These are phyloP conservation scores for Syncephalastrum contaminatum DNA, from an alignment of 371 early-diverging fungal species.

Conservation along the genomic window DNA sequence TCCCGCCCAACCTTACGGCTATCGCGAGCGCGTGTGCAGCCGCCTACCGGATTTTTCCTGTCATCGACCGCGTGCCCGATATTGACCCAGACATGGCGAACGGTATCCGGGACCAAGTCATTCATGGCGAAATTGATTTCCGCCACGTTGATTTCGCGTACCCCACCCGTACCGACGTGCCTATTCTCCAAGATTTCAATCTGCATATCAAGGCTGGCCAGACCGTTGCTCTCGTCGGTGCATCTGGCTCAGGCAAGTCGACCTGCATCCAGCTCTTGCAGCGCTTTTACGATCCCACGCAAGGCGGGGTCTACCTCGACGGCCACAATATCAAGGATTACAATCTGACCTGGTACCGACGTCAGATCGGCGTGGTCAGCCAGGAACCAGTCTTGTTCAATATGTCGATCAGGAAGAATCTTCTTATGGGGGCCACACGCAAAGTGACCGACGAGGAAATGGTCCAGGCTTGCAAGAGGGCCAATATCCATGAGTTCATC, in stretches of 20 bases:
- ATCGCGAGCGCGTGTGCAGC: constrained; percentile 65
- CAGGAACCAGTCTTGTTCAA: constrained; percentile 88
- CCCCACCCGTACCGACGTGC: constrained; percentile 75
- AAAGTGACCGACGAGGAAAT: constrained; percentile 55
- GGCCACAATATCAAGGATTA: constrained; percentile 60
- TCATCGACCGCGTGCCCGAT: constrained; percentile 60
- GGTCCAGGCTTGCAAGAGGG: constrained; percentile 53
- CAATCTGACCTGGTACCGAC: constrained; percentile 58
- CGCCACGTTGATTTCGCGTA: constrained; percentile 62
- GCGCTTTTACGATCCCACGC: constrained; percentile 79
- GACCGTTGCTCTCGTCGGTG: constrained; percentile 82
- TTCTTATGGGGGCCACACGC: constrained; percentile 61
- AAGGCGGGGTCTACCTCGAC: constrained; percentile 65
- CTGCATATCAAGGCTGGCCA: constrained; percentile 70
- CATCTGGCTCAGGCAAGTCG: constrained; percentile 83
- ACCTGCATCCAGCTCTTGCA: constrained; percentile 82
- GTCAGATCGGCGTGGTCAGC: constrained; percentile 77
- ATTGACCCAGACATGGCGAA: constrained; percentile 65
- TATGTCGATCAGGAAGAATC: constrained; percentile 76
- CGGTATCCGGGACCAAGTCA: constrained; percentile 39
- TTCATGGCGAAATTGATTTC: constrained; percentile 59
- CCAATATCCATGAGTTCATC: constrained; percentile 82
- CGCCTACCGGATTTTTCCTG: constrained; percentile 66
- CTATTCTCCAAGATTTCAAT: constrained; percentile 69
- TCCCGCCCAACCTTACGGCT: constrained; percentile 57